Base-by-base conservation (phyloP, 129 eudicot genomes). In the Arctium lappa region DNA sequence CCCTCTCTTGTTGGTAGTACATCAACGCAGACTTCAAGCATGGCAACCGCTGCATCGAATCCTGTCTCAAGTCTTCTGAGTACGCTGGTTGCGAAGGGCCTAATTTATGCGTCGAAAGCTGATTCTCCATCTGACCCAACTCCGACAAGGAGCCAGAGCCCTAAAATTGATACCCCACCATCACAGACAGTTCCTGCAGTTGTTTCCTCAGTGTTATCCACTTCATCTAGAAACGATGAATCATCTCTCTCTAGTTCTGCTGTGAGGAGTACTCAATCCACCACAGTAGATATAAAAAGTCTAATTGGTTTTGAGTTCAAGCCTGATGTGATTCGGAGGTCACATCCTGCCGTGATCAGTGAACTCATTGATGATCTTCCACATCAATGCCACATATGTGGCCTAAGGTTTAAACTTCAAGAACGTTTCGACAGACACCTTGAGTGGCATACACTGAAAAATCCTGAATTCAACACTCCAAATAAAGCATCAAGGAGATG, bases 301-400 rank as follows among this genome's bases (percentile, higher is more conserved):
- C 88, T 89, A 34, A 88, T 94, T 80, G 98, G 97, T 56, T 89
- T 89, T 80, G 97, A 91, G 46, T 92, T 95, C 83, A 95, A 85
- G 87, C 94, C 97, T 29, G 89, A 87, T 83, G 85, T 95, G 12
- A 78, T 95, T 69, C 91, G 97, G 76, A 82, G 88, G 74, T 75
- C 88, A 8, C 93, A 95, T 90, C 86, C 94, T 18, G 72, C 77
- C 68, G 97, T 95, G 42, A 82, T 95, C 42, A 84, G 56, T 70
- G 92, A 88, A 81, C 94, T 94, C 72, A 79, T 87, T 65, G 89
- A 90, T 29, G 91, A 93, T 74, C 87, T 92, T 70, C 97, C 95
- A 8, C 87, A 91, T 82, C 89, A 85, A 32, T 95, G 98, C 75
- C 81, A 73, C 78, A 81, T 87, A 60, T 95, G 98, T 80, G 97